Conservation (phyloP, 2,329 filamentous ascomycete species). For the Chaetoscypha palmicola region DNA sequence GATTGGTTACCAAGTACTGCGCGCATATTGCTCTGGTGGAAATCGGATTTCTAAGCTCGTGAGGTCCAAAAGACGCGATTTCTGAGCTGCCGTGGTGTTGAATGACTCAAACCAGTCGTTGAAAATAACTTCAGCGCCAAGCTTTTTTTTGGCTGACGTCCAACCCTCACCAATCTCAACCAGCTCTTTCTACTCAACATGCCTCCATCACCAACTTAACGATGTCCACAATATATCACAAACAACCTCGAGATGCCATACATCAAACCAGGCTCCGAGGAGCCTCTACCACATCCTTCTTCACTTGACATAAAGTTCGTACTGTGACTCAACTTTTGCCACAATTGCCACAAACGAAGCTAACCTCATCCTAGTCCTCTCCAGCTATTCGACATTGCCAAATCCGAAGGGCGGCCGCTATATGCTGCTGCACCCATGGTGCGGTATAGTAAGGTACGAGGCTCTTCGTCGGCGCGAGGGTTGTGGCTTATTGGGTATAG, state of each 20-base stretch:
- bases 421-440: slow-evolving; percentile 63
- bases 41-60: no score
- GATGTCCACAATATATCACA: slow-evolving; percentile 1
- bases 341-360: no score
- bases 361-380: slow-evolving; percentile 48
- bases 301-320: slow-evolving; percentile 17
- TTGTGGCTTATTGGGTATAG: no score
- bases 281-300: slow-evolving; percentile 2
- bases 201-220: not conserved
- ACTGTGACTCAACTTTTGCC: not conserved
- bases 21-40: no score
- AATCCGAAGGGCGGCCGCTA: slow-evolving; percentile 45
- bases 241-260: slow-evolving; percentile 5
- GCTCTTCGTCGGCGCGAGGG: not conserved
- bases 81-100: no score
- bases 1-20: no score
- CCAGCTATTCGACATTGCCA: slow-evolving; percentile 51
- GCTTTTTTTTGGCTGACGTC: no score
- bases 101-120: no score
- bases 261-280: slow-evolving; percentile 4
- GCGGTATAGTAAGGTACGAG: slow-evolving; percentile 48
- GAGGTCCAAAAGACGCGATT: no score
- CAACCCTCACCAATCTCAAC: no score
- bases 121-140: no score
- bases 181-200: no score